Percentiles rank a stretch among this genome's conserved stretches.
Evolutionary conservation across 1,139 yeast species (phyloP).

Genomic region (Nakaseomyces uthaithaninus): DNA sequence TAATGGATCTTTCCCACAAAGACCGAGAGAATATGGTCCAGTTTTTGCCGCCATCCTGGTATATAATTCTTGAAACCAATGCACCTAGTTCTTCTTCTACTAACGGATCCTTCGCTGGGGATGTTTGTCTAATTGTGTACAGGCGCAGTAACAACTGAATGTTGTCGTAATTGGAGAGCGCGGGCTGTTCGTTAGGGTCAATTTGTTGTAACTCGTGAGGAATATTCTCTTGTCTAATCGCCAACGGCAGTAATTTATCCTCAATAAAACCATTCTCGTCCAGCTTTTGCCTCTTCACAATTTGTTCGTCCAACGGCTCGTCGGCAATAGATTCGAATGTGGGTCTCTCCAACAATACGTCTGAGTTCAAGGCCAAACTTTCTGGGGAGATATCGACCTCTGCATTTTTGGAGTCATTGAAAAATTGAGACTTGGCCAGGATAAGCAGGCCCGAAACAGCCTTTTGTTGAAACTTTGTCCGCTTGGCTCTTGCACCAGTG

Average conservation of each 20-base stretch:
- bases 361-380: constrained; percentile 61
- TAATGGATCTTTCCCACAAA: constrained; percentile 79
- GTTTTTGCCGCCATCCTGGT: constrained; percentile 33
- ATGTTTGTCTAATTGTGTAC: constrained; percentile 55
- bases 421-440: constrained; percentile 47
- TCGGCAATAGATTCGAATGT: constrained; percentile 54
- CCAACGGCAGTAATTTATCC: constrained; percentile 49
- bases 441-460: constrained; percentile 71
- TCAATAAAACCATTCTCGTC: constrained; percentile 31
- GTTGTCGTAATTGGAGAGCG: constrained; percentile 59
- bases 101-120: constrained; percentile 63
- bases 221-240: constrained; percentile 50
- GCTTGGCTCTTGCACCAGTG: constrained; percentile 82
- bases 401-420: constrained; percentile 23
- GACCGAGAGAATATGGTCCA: constrained; percentile 81
- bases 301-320: constrained; percentile 36
- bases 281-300: constrained; percentile 33
- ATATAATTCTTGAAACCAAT: constrained; percentile 61
- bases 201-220: constrained; percentile 48
- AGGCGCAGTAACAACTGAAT: constrained; percentile 64
- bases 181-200: constrained; percentile 81
- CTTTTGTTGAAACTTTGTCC: constrained; percentile 73
- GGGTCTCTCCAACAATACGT: constrained; percentile 70
- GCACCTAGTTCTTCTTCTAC: constrained; percentile 80
- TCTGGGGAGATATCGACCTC: constrained; percentile 37